Evolutionary conservation across 2,329 filamentous ascomycete genomes (phyloP).

Genomic region (Tolypocladium nubicola): DNA sequence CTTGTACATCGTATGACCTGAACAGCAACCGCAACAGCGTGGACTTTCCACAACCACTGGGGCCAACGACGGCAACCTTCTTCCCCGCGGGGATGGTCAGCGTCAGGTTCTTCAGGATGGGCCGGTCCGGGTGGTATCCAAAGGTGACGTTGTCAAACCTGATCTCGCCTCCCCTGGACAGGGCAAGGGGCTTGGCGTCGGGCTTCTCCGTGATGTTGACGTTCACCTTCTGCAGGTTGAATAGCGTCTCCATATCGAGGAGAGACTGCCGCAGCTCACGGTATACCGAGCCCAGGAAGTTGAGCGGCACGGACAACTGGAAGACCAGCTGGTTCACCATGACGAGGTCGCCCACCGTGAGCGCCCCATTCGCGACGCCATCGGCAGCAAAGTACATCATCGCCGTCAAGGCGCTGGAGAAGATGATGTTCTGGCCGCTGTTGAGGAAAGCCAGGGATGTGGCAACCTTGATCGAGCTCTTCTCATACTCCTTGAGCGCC

Average conservation of each 20-base stretch:
- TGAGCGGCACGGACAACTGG: slow-evolving; percentile 90
- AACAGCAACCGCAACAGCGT: slow-evolving; percentile 86
- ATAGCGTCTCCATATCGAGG: slow-evolving; percentile 96
- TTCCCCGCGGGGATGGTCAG: slow-evolving; percentile 91
- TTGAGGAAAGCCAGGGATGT: slow-evolving; percentile 91
- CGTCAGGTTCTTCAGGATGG: slow-evolving; percentile 74
- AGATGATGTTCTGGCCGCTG: slow-evolving; percentile 93
- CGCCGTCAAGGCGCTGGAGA: slow-evolving; percentile 80
- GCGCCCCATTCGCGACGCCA: slow-evolving; percentile 67
- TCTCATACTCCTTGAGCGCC: slow-evolving; percentile 77
- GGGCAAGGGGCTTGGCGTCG: slow-evolving; percentile 59
- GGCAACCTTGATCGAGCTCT: slow-evolving; percentile 91
- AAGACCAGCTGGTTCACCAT: slow-evolving; percentile 99
- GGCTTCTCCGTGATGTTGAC: slow-evolving; percentile 71
- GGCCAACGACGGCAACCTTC: slow-evolving; percentile 91
- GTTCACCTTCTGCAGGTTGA: slow-evolving; percentile 95
- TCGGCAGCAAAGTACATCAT: slow-evolving; percentile 98
- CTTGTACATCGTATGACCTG: slow-evolving; percentile 84
- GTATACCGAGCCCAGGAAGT: slow-evolving; percentile 97
- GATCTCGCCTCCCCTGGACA: slow-evolving; percentile 77
- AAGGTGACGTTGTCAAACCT: slow-evolving; percentile 92
- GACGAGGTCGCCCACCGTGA: slow-evolving; percentile 92
- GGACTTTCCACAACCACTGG: slow-evolving; percentile 92
- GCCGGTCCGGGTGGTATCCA: slow-evolving; percentile 77
- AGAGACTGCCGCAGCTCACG: slow-evolving; percentile 89